These are phyloP conservation scores for Gossypium laxum DNA, from an alignment of 441 rosid species.

Conservation along the genomic window DNA sequence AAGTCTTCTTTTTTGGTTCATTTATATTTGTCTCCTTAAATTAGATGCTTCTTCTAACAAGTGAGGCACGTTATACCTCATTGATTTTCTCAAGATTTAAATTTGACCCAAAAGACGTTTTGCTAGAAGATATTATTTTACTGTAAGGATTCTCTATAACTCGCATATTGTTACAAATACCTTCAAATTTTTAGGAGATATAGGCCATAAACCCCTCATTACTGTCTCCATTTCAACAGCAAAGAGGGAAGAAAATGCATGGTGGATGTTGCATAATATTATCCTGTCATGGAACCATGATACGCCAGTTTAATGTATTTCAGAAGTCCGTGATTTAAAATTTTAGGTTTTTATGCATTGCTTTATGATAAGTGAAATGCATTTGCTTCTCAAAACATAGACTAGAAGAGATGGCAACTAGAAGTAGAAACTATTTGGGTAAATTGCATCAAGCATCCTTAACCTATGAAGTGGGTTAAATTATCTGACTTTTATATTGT, in stretches of 20 bases:
- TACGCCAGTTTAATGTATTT: not conserved
- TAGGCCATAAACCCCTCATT: not conserved
- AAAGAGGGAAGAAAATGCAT: not conserved
- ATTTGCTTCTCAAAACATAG: not conserved
- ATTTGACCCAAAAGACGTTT: not conserved
- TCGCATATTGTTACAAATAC: not conserved
- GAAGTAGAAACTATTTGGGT: not conserved
- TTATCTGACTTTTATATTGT: conserved; percentile 22
- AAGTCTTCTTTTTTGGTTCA: not conserved
- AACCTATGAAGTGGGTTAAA: not conserved
- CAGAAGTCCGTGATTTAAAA: not conserved
- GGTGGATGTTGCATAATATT: not conserved
- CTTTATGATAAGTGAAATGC: not conserved
- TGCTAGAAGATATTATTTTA: not conserved
- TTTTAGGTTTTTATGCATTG: not conserved
- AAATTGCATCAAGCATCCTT: not conserved
- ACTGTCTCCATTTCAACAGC: not conserved
- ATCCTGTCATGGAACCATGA: not conserved
- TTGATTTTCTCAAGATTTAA: not conserved
- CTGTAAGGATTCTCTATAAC: not conserved
- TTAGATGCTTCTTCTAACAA: not conserved
- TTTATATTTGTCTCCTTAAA: not conserved
- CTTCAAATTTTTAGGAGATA: not conserved
- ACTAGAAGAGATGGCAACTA: not conserved
- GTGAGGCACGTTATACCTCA: not conserved